These are phyloP conservation scores for Clonostachys sp. DNA, from an alignment of 2,329 filamentous ascomycete genomes.

Conservation along the genomic window DNA sequence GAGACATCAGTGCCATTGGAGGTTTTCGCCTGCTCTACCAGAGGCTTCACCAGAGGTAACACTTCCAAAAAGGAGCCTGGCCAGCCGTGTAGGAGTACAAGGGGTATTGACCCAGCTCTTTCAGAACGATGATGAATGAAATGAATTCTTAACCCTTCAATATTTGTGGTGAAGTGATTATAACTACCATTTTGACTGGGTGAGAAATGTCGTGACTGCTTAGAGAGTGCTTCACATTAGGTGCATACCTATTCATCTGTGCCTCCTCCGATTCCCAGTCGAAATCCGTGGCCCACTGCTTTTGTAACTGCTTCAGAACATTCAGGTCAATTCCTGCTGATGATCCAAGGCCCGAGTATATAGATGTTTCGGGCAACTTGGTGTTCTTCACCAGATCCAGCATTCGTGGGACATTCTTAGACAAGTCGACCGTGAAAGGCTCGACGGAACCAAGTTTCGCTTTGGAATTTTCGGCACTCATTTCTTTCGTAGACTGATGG, in stretches of 20 bases:
- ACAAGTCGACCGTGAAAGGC: not conserved
- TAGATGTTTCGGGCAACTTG: not conserved
- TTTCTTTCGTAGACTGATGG: too few species aligned
- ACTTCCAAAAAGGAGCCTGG: slow-evolving; percentile 33
- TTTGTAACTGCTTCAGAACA: slow-evolving; percentile 4
- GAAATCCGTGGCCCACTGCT: slow-evolving; percentile 8
- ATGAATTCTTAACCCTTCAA: slow-evolving; percentile 9
- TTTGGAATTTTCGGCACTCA: too few species aligned
- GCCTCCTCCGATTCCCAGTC: slow-evolving; percentile 10
- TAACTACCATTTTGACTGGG: not conserved
- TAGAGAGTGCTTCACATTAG: too few species aligned
- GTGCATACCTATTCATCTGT: slow-evolving; percentile 7
- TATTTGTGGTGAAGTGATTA: slow-evolving; percentile 6
- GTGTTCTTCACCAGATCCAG: not conserved
- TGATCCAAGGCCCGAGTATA: not conserved
- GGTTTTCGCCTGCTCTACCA: slow-evolving; percentile 15
- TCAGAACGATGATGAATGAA: slow-evolving; percentile 1
- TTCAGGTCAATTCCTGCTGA: slow-evolving; percentile 1
- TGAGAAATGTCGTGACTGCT: too few species aligned
- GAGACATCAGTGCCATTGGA: slow-evolving; percentile 15
- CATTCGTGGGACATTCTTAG: not conserved
- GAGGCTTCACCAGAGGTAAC: slow-evolving; percentile 21
- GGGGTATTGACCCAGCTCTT: slow-evolving; percentile 22
- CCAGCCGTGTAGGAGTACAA: slow-evolving; percentile 36
- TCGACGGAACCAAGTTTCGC: not conserved